Evolutionary conservation across 306 rosid species (phyloP).

Genomic region (Trifolium repens): DNA sequence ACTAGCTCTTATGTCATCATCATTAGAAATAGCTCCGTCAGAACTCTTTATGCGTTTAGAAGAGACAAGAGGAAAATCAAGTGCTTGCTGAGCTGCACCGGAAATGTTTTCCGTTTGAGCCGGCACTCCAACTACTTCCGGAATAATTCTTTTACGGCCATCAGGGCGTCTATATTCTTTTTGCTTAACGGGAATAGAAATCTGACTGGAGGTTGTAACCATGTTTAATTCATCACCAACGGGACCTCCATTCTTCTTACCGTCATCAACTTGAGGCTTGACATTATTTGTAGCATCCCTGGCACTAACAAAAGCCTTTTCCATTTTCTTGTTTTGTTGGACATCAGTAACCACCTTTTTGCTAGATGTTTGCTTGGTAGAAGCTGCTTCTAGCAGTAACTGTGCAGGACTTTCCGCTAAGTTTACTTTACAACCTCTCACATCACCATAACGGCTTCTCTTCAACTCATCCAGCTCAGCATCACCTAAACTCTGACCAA

Average conservation of each 20-base stretch:
- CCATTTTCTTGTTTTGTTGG: slow-evolving; percentile 61
- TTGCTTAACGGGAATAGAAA: slow-evolving; percentile 92
- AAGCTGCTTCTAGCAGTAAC: slow-evolving; percentile 89
- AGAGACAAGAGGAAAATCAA: slow-evolving; percentile 64
- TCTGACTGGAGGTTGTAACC: slow-evolving; percentile 59
- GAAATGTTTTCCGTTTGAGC: slow-evolving; percentile 73
- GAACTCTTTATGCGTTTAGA: slow-evolving; percentile 63
- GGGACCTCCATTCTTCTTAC: slow-evolving; percentile 63
- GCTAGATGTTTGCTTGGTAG: slow-evolving; percentile 70
- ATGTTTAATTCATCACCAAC: slow-evolving; percentile 62
- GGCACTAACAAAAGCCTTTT: slow-evolving; percentile 56
- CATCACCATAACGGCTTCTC: slow-evolving; percentile 92
- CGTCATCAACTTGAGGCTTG: slow-evolving; percentile 64
- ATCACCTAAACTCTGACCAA: slow-evolving; percentile 83
- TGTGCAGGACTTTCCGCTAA: slow-evolving; percentile 97
- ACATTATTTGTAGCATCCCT: slow-evolving; percentile 53
- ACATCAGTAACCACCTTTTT: slow-evolving; percentile 68
- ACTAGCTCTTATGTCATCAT: slow-evolving; percentile 56
- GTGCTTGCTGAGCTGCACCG: slow-evolving; percentile 60
- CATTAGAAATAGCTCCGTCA: slow-evolving; percentile 56
- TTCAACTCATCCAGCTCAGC: slow-evolving; percentile 88
- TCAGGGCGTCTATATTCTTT: slow-evolving; percentile 97
- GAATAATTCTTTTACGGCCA: slow-evolving; percentile 97
- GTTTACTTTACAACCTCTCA: slow-evolving; percentile 81
- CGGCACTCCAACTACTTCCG: slow-evolving; percentile 95